phyloP scores from a whole-genome alignment of 768 basidiomycete species.

The Mrakia hoshinonis region DNA sequence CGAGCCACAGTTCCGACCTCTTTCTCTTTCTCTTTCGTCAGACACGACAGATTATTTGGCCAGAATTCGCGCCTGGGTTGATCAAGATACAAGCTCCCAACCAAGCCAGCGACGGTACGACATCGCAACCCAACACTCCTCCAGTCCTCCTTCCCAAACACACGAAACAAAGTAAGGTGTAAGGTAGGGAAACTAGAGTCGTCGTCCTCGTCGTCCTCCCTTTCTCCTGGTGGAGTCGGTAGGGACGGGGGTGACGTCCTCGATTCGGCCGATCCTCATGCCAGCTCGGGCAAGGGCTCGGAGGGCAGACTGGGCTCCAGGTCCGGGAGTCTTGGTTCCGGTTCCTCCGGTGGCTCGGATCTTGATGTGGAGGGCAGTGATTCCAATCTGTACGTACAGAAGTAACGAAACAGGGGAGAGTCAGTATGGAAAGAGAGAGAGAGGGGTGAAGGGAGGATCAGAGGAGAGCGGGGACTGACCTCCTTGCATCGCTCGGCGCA shows the following conservation, averaged over 20 bases:
- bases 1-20: not conserved
- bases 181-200: not conserved
- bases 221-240: conserved; percentile 96
- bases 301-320: conserved; percentile 95
- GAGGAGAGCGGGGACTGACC: conserved; percentile 44
- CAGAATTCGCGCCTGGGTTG: conserved; percentile 12
- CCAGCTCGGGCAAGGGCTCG: conserved; percentile 96
- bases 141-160: not conserved
- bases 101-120: conserved; percentile 18
- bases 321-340: conserved; percentile 97
- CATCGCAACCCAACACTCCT: not conserved
- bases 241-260: conserved; percentile 53
- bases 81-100: conserved; percentile 10
- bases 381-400: conserved; percentile 47
- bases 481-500: conserved; percentile 93
- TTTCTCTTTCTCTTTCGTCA: not conserved
- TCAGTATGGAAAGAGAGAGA: not conserved
- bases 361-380: conserved; percentile 98
- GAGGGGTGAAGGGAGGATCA: not conserved
- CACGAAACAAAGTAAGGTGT: not conserved
- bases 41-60: too few relatives aligned
- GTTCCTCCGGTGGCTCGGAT: conserved; percentile 93
- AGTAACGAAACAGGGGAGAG: not conserved
- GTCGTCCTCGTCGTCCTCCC: conserved; percentile 45
- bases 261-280: conserved; percentile 95